A percentile compares a stretch with the other conserved stretches of the same genome.
phyloP scores from a whole-genome alignment of 129 eudicot genomes.

The Solidago caesia region DNA sequence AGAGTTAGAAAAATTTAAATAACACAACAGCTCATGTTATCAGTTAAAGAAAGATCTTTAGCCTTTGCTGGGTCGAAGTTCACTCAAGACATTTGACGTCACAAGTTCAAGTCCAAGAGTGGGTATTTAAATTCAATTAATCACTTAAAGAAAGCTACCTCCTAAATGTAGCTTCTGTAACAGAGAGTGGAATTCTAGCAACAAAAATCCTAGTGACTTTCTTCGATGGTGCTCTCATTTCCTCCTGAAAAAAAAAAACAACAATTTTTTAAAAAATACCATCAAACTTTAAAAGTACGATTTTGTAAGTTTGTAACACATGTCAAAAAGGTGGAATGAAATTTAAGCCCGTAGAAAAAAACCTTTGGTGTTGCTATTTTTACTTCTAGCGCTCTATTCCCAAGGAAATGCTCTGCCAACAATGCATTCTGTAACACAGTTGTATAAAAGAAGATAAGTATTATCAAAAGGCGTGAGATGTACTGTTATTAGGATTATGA shows the following conservation, averaged over 20 bases:
- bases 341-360: constrained; percentile 9
- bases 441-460: constrained; percentile 12
- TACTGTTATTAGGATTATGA: neutral
- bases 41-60: neutral
- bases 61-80: too few species aligned
- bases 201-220: constrained; percentile 89
- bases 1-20: neutral
- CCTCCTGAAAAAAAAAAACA: constrained; percentile 55
- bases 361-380: constrained; percentile 99
- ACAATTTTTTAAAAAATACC: neutral
- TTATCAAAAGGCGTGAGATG: neutral
- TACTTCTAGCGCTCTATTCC: constrained; percentile 88
- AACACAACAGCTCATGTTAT: neutral
- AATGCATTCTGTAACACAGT: constrained; percentile 58
- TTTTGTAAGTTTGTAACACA: neutral
- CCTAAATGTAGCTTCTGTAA: constrained; percentile 65
- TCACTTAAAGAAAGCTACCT: constrained; percentile 40
- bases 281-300: neutral
- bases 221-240: constrained; percentile 72
- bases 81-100: too few species aligned
- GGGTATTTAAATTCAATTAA: too few species aligned
- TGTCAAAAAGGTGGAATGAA: constrained; percentile 2
- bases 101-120: too few species aligned
- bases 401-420: constrained; percentile 77
- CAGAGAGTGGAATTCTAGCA: constrained; percentile 79